Evolutionary conservation across 139 green algal genomes (phyloP).

Genomic region (Mychonastes homosphaera): DNA sequence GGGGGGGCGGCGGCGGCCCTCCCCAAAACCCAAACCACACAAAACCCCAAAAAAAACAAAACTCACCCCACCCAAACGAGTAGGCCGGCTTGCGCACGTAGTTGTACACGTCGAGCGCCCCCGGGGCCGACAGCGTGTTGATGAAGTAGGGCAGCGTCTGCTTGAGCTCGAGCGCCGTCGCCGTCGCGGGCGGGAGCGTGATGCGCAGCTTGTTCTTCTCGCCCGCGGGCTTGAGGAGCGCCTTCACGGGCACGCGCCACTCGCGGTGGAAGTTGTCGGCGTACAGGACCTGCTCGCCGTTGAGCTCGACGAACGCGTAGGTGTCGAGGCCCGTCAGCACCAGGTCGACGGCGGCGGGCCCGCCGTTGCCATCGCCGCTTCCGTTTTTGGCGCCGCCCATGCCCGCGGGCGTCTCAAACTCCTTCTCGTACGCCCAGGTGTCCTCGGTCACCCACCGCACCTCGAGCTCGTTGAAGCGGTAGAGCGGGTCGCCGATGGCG

Average conservation of each 20-base stretch:
- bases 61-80: constrained; percentile 52
- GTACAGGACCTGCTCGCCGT: constrained; percentile 18
- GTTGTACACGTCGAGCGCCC: constrained; percentile 45
- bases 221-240: too few relatives aligned
- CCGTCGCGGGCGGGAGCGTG: too few relatives aligned
- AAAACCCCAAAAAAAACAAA: background rate
- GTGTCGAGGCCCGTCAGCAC: constrained; percentile 33
- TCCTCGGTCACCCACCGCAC: constrained; percentile 42
- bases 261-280: constrained; percentile 38
- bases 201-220: too few relatives aligned
- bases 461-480: constrained; percentile 48
- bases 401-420: constrained; percentile 12
- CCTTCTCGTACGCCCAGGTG: constrained; percentile 33
- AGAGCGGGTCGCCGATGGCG: too few relatives aligned
- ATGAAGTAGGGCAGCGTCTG: too few relatives aligned
- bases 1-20: background rate
- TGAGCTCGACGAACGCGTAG: constrained; percentile 29
- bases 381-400: too few relatives aligned
- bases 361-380: too few relatives aligned
- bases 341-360: constrained; percentile 23
- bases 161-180: too few relatives aligned
- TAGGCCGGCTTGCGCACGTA: constrained; percentile 52
- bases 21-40: background rate
- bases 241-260: too few relatives aligned
- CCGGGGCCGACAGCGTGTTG: too few relatives aligned